Evolutionary conservation across 768 basidiomycete genomes (phyloP).

Genomic region (Rubroboletus pulcherrimus): DNA sequence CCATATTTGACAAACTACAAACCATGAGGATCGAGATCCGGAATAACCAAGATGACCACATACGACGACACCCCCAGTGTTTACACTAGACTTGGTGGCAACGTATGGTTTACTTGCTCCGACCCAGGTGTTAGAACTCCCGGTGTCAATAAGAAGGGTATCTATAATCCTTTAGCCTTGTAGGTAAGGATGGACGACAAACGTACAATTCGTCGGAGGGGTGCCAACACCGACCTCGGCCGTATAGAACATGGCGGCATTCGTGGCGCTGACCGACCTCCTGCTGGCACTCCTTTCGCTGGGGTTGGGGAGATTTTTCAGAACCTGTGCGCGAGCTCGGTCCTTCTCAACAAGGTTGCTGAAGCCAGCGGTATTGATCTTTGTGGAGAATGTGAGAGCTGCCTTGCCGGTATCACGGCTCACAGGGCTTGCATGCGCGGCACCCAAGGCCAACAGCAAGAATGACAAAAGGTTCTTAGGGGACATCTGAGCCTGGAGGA

Average conservation of each 20-base stretch:
- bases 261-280: conserved; percentile 12
- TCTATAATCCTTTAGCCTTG: conserved; percentile 11
- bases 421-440: conserved; percentile 6
- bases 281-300: not conserved
- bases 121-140: conserved; percentile 33
- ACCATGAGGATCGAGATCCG: not conserved
- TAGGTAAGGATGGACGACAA: not conserved
- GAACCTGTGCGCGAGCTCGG: conserved; percentile 16
- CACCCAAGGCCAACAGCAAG: conserved; percentile 8
- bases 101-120: conserved; percentile 23
- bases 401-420: conserved; percentile 6
- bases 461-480: conserved; percentile 2
- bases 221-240: conserved; percentile 28
- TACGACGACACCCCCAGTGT: conserved; percentile 24
- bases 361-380: conserved; percentile 6
- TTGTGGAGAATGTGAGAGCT: conserved; percentile 13
- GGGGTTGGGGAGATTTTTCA: not conserved
- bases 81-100: conserved; percentile 13
- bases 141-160: conserved; percentile 30
- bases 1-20: not conserved
- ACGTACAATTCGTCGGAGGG: conserved; percentile 28
- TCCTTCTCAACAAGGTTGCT: conserved; percentile 19
- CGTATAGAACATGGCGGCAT: conserved; percentile 27
- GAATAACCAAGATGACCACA: not conserved
- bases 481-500: not conserved